These are phyloP conservation scores for Fusarium armeniacum DNA, from an alignment of 2,329 filamentous ascomycete genomes.

Conservation along the genomic window DNA sequence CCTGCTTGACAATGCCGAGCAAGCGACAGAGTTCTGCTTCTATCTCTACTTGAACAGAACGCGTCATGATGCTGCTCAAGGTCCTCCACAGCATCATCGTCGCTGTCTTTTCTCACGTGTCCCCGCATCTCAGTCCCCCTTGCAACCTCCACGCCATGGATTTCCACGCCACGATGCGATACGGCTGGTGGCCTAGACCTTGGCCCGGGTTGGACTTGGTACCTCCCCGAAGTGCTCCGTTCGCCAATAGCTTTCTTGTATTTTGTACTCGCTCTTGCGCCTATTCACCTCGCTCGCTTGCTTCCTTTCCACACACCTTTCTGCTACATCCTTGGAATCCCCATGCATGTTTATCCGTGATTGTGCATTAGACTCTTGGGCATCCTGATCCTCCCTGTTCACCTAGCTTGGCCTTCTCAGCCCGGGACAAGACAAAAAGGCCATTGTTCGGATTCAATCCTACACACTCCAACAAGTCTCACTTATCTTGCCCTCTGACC, in stretches of 20 bases:
- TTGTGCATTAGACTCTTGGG: slow-evolving; percentile 47
- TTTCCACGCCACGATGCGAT: slow-evolving; percentile 47
- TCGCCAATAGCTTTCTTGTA: slow-evolving; percentile 25
- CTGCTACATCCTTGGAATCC: slow-evolving; percentile 42
- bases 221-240: slow-evolving; percentile 36
- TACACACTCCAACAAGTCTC: slow-evolving; percentile 35
- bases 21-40: slow-evolving; percentile 31
- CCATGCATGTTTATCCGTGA: slow-evolving; percentile 49
- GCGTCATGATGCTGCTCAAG: slow-evolving; percentile 47
- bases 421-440: slow-evolving; percentile 38
- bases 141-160: slow-evolving; percentile 47
- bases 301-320: slow-evolving; percentile 48
- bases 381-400: slow-evolving; percentile 49
- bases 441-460: slow-evolving; percentile 39
- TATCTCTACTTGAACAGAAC: slow-evolving; percentile 27
- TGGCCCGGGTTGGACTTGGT: slow-evolving; percentile 43
- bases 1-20: slow-evolving; percentile 22
- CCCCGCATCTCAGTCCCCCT: slow-evolving; percentile 48
- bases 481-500: slow-evolving; percentile 38
- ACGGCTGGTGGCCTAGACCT: slow-evolving; percentile 42
- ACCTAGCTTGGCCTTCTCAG: slow-evolving; percentile 39
- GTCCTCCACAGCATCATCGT: slow-evolving; percentile 45
- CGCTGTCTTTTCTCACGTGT: slow-evolving; percentile 47
- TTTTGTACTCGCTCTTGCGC: slow-evolving; percentile 36
- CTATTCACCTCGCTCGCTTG: slow-evolving; percentile 24